Evolutionary conservation across 2,329 filamentous ascomycete genomes (phyloP), one percentile per base, ranked within the genome.

Genomic region (Dissoconium aciculare): DNA sequence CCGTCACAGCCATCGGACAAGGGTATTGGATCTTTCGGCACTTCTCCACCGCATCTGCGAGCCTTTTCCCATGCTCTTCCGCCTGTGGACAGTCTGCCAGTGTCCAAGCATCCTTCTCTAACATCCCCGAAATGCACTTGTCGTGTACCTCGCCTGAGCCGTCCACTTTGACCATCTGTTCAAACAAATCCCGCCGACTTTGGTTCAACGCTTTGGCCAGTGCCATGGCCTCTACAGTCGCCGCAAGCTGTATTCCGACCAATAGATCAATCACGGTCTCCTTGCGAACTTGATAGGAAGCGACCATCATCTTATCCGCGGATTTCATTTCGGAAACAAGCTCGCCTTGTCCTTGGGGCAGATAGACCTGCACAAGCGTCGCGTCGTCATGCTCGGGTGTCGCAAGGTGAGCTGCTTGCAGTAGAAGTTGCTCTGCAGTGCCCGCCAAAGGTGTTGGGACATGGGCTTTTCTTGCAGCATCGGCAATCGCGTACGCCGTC

Each of bases 391-490:
- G 56, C 9, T 58, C 46, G 0, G 64, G 60, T 39, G 60, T 72
- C 6, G 74, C 75, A 24, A 67, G 64, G 14, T 66, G 59, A 5
- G 78, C 51, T 10, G 64, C 71, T 15, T 67, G 54, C 33, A 76
- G 64, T 47, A 77, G 78, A 15, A 68, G 62, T 50, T 78, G 72
- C 53, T 80, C 75, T 8, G 74, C 73, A 0, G 64, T 61, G 21
- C 64, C 66, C 33, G 67, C 69, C 46, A 81, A 66, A 0, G 71
- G 71, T 1, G 66, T 66, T 0, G 71, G 64, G 49, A 76, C 78
- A 15, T 60, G 58, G 32, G 59, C 54, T 25, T 67, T 57, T 12
- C 72, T 60, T 1, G 73, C 72, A 35, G 71, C 72, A 15, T 69
- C 66, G 2, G 74, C 79, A 49, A 80, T 77, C 52, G 80, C 80